Conservation (phyloP, 768 basidiomycete species). For the Lactifluus piperatus region DNA sequence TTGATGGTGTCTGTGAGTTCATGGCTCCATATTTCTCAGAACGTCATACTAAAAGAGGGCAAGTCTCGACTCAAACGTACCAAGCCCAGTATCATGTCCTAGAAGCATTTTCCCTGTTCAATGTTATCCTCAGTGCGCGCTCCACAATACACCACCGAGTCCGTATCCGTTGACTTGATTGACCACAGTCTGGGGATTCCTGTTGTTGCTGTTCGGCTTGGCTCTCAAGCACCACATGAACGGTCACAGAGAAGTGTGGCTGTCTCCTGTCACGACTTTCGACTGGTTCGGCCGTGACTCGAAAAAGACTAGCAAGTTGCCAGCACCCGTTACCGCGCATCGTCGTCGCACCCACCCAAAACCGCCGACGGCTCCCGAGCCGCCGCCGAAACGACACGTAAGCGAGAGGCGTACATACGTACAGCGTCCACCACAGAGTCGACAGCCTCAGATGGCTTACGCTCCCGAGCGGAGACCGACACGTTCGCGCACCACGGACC, state of each 20-base stretch:
- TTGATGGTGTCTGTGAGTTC: constrained; percentile 58
- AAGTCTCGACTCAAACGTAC: constrained; percentile 79
- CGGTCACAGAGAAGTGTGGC: constrained; percentile 51
- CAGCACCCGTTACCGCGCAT: constrained; percentile 33
- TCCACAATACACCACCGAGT: neutral
- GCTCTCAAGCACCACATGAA: constrained; percentile 35
- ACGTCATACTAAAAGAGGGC: neutral
- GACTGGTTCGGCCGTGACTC: constrained; percentile 51
- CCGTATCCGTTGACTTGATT: constrained; percentile 13
- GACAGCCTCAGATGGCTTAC: constrained; percentile 17
- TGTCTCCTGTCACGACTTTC: constrained; percentile 57
- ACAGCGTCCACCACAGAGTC: constrained; percentile 4
- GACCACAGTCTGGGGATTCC: constrained; percentile 40
- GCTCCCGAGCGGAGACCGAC: constrained; percentile 2
- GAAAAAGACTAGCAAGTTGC: constrained; percentile 31
- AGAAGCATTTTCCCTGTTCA: constrained; percentile 73
- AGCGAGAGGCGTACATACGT: constrained; percentile 11
- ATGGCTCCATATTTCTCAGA: neutral
- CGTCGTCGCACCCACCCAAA: constrained; percentile 12
- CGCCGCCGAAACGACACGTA: constrained; percentile 10
- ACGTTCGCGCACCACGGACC: constrained; percentile 19
- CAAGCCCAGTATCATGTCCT: constrained; percentile 85
- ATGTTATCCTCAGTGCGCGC: constrained; percentile 56
- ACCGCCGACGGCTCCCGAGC: neutral
- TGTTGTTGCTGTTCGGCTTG: constrained; percentile 37